phyloP scores from a whole-genome alignment of 1,284 basidiomycete species.

The Ustilago nuda region DNA sequence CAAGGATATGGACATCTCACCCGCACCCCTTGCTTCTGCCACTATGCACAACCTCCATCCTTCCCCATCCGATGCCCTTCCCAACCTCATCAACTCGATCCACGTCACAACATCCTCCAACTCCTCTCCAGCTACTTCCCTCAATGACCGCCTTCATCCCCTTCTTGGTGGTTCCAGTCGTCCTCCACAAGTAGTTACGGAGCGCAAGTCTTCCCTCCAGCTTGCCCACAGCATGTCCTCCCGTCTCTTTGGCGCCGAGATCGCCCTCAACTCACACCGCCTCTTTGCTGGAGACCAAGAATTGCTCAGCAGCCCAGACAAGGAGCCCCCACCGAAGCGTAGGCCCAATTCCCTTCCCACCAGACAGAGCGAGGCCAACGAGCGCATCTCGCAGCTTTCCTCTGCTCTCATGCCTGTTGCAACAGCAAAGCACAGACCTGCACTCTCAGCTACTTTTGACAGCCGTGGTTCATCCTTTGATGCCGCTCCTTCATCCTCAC shows the following conservation, averaged over 20 bases:
- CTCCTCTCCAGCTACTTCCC: constrained; percentile 4
- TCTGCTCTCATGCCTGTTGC: constrained; percentile 25
- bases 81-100: constrained; percentile 33
- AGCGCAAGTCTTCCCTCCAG: constrained; percentile 37
- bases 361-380: constrained; percentile 36
- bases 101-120: constrained; percentile 22
- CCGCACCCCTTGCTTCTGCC: constrained; percentile 25
- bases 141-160: constrained; percentile 28
- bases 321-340: constrained; percentile 59
- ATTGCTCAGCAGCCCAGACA: constrained; percentile 54
- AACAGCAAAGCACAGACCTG: constrained; percentile 24
- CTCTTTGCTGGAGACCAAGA: constrained; percentile 35
- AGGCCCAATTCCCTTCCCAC: constrained; percentile 54
- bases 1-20: constrained; percentile 65
- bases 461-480: constrained; percentile 18
- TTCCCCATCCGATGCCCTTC: constrained; percentile 36
- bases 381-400: constrained; percentile 42
- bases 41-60: constrained; percentile 12
- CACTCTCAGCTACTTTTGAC: constrained; percentile 34
- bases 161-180: constrained; percentile 32
- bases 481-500: constrained; percentile 30
- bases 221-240: constrained; percentile 35
- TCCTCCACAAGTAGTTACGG: constrained; percentile 19
- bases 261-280: constrained; percentile 52
- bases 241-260: constrained; percentile 60